Evolutionary conservation across 2,329 filamentous ascomycete species (phyloP).

Genomic region (Lachnellula arida): DNA sequence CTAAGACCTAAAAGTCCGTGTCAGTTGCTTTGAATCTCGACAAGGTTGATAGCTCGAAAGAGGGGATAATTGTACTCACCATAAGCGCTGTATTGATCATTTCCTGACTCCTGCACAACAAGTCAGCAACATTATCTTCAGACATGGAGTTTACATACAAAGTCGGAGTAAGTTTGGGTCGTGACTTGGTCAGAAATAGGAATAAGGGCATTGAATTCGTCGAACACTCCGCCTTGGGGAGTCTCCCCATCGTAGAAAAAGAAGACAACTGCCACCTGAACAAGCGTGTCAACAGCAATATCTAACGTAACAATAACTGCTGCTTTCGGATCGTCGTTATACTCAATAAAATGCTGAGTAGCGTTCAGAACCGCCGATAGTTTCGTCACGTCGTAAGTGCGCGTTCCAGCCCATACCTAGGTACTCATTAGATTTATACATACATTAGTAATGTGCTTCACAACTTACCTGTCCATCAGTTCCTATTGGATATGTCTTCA

Average conservation of each 20-base stretch:
- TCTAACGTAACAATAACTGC: conserved; percentile 30
- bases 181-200: conserved; percentile 5
- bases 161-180: conserved; percentile 30
- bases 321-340: conserved; percentile 37
- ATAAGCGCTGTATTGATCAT: neutral
- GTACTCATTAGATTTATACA: conserved; percentile 1
- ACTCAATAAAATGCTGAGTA: conserved; percentile 50
- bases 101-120: neutral
- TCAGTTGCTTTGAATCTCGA: neutral
- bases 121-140: neutral
- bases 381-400: conserved; percentile 31
- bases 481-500: conserved; percentile 29
- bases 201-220: conserved; percentile 19
- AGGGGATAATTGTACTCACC: neutral
- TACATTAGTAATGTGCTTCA: neutral
- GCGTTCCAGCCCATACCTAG: conserved; percentile 37
- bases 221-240: conserved; percentile 29
- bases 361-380: conserved; percentile 39
- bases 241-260: conserved; percentile 34
- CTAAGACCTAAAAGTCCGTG: neutral
- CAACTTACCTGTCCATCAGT: conserved; percentile 20
- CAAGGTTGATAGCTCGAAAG: too few species aligned
- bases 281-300: conserved; percentile 16
- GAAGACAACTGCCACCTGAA: conserved; percentile 28
- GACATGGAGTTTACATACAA: conserved; percentile 21